These are phyloP conservation scores for Ophiostoma tasmaniense DNA, from an alignment of 2,329 filamentous ascomycete species.

Conservation along the genomic window DNA sequence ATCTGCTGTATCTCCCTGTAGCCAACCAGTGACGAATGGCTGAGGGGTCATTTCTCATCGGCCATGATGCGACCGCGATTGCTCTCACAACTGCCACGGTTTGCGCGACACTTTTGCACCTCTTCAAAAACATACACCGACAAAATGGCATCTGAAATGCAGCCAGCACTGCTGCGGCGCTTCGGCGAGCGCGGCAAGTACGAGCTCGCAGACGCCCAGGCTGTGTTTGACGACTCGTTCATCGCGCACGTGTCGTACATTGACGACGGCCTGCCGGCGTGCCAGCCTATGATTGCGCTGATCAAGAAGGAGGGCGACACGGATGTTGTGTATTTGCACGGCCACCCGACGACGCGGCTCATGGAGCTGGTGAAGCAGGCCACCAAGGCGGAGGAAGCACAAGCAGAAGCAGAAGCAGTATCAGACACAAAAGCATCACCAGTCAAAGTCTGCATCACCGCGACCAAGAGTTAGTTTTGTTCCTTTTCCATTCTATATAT, in stretches of 20 bases:
- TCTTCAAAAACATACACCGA: background rate
- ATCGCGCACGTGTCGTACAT: conserved; percentile 20
- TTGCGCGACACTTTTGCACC: background rate
- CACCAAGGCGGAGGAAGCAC: conserved; percentile 11
- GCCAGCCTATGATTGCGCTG: conserved; percentile 20
- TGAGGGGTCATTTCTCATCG: background rate
- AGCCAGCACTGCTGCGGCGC: conserved; percentile 19
- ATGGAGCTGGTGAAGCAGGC: conserved; percentile 20
- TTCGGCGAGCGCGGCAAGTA: conserved; percentile 17
- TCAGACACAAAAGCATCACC: no score
- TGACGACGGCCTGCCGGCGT: conserved; percentile 18
- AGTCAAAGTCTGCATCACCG: conserved; percentile 20
- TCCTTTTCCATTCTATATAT: no score
- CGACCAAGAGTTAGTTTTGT: conserved; percentile 14
- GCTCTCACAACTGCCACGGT: no score
- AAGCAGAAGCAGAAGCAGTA: background rate
- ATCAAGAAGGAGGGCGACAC: conserved; percentile 13
- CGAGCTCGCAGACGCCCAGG: conserved; percentile 16
- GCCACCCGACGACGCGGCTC: conserved; percentile 18
- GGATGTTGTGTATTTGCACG: conserved; percentile 18
- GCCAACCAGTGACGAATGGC: background rate
- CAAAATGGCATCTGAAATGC: conserved; percentile 2
- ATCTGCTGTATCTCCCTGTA: background rate
- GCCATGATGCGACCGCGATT: background rate
- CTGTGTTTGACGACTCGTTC: conserved; percentile 19